These are phyloP conservation scores for Coprinopsis marcescibilis DNA, from an alignment of 768 basidiomycete genomes.

Conservation along the genomic window DNA sequence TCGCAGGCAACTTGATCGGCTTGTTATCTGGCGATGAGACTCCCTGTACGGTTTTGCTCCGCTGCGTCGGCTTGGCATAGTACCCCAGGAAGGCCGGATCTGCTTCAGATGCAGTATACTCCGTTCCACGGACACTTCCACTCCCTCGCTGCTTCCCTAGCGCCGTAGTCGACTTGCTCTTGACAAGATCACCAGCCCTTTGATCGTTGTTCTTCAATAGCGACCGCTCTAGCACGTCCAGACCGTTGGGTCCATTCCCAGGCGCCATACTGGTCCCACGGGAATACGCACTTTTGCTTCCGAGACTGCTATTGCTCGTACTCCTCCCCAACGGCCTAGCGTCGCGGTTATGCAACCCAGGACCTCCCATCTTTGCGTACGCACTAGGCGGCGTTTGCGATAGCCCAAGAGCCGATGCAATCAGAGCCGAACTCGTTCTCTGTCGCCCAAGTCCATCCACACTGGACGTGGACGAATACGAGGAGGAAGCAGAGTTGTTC, in stretches of 20 bases:
- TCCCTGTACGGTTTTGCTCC: slow-evolving; percentile 51
- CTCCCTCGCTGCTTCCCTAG: slow-evolving; percentile 19
- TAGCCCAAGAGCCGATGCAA: slow-evolving; percentile 40
- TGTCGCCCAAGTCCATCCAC: slow-evolving; percentile 8
- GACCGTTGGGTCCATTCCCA: slow-evolving; percentile 4
- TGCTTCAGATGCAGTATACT: slow-evolving; percentile 10
- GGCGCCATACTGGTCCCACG: slow-evolving; percentile 17
- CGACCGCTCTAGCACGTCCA: slow-evolving; percentile 13
- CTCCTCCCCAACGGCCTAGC: slow-evolving; percentile 22
- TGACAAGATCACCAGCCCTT: slow-evolving; percentile 18
- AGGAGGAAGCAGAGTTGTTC: slow-evolving; percentile 21
- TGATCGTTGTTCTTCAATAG: slow-evolving; percentile 29
- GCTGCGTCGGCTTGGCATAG: slow-evolving; percentile 25
- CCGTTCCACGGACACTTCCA: slow-evolving; percentile 7
- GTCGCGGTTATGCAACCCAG: slow-evolving; percentile 24
- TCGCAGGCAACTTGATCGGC: slow-evolving; percentile 48
- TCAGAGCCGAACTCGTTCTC: slow-evolving; percentile 29
- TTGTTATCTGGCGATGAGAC: slow-evolving; percentile 37
- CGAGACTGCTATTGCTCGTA: slow-evolving; percentile 24
- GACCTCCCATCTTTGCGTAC: slow-evolving; percentile 34
- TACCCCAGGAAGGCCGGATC: slow-evolving; percentile 9
- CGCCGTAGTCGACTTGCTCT: slow-evolving; percentile 24
- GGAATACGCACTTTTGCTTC: slow-evolving; percentile 26
- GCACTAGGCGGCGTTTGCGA: slow-evolving; percentile 34
- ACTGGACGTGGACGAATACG: slow-evolving; percentile 19